Evolutionary conservation across 148 eudicot species (phyloP).

Genomic region (Vaccinium vitisidaea): DNA sequence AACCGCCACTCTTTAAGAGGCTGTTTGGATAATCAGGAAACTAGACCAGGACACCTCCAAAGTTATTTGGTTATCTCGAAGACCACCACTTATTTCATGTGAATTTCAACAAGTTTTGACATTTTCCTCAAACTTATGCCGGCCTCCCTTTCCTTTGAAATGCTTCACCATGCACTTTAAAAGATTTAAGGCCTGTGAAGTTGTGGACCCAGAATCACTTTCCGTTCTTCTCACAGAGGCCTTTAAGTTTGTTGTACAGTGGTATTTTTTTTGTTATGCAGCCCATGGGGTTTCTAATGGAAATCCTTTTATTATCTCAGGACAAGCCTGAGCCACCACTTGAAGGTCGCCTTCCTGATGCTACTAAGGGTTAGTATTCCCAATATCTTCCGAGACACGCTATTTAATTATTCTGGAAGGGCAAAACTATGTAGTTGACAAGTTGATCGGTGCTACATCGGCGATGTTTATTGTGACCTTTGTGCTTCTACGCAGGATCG

Average conservation of each 20-base stretch:
- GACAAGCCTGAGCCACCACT: slow-evolving; percentile 78
- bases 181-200: background rate
- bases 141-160: background rate
- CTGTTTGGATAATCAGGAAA: background rate
- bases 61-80: background rate
- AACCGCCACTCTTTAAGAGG: background rate
- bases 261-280: background rate
- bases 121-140: background rate
- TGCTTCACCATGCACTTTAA: background rate
- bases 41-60: slow-evolving; percentile 2
- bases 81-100: background rate
- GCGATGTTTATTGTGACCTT: background rate
- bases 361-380: slow-evolving; percentile 62
- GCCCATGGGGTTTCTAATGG: background rate
- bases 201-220: background rate
- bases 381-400: background rate
- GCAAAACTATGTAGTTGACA: background rate
- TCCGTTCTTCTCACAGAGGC: background rate
- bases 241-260: background rate
- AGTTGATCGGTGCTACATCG: background rate
- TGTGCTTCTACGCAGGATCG: slow-evolving; percentile 42
- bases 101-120: background rate
- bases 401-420: background rate
- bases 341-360: slow-evolving; percentile 97
- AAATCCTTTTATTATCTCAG: slow-evolving; percentile 27